phyloP scores from a whole-genome alignment of 305 asterid species.

The Solanum chacoense region DNA sequence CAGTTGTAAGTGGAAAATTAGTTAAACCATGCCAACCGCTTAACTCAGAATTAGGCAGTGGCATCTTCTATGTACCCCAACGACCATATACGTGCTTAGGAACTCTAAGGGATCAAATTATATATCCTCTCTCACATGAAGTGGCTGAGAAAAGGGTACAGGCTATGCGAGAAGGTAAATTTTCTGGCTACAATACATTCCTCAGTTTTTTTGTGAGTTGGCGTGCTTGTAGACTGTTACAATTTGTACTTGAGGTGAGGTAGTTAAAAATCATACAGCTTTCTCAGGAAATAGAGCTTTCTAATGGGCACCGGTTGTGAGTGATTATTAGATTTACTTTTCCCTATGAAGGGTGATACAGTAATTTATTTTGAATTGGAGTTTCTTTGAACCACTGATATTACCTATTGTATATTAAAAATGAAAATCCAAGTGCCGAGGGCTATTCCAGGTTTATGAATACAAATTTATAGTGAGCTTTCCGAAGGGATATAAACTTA shows the following conservation, averaged over 20 bases:
- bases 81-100: slow-evolving; percentile 97
- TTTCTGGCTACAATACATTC: not conserved
- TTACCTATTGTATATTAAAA: not conserved
- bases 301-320: not conserved
- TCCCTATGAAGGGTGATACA: not conserved
- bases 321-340: not conserved
- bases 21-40: slow-evolving; percentile 42
- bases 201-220: not conserved
- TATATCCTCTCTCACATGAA: slow-evolving; percentile 75
- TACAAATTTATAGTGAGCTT: not conserved
- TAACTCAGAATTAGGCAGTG: slow-evolving; percentile 36
- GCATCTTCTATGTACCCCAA: slow-evolving; percentile 90
- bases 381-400: not conserved
- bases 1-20: slow-evolving; percentile 76
- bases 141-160: slow-evolving; percentile 67
- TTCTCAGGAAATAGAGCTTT: not conserved
- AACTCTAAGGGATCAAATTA: slow-evolving; percentile 94
- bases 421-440: not conserved
- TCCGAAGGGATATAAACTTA: not conserved
- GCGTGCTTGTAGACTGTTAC: not conserved
- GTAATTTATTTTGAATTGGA: not conserved
- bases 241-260: not conserved
- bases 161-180: slow-evolving; percentile 35
- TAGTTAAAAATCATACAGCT: not conserved
- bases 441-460: not conserved